phyloP scores from a whole-genome alignment of 78 protist genomes.

The Dictyostelium citrinum region DNA sequence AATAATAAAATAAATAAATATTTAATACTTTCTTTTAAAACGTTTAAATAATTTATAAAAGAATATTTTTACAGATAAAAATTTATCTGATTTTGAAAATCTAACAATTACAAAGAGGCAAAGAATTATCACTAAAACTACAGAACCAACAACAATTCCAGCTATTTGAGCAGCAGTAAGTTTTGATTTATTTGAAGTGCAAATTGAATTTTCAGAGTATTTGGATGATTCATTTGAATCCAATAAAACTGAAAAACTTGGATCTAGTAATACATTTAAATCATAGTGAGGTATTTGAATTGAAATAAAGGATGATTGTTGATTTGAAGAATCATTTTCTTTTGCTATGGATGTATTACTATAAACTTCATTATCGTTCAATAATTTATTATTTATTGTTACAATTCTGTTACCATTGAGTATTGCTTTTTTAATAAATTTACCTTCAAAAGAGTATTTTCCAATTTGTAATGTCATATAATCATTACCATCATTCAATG shows the following conservation, averaged over 20 bases:
- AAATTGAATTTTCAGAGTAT: not conserved
- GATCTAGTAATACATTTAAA: not conserved
- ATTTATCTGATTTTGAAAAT: not conserved
- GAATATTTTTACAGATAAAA: not conserved
- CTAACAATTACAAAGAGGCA: not conserved
- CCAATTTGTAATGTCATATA: conserved; percentile 15
- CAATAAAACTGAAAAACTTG: not conserved
- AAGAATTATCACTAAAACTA: not conserved
- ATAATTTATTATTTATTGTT: not conserved
- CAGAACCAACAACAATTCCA: not conserved
- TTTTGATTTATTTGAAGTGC: not conserved
- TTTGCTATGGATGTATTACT: not conserved
- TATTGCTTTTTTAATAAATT: conserved; percentile 14
- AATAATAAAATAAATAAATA: no score
- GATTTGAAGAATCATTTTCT: not conserved
- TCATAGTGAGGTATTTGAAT: not conserved
- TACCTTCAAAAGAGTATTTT: not conserved
- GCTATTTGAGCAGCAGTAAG: not conserved
- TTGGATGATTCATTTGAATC: not conserved
- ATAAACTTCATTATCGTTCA: not conserved
- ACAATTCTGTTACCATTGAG: not conserved
- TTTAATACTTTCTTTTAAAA: not conserved
- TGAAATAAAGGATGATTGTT: not conserved
- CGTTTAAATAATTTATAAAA: not conserved
- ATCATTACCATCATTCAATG: not conserved